Evolutionary conservation across 345 rosid species (phyloP).

Genomic region (Eucalyptus guilfoylei): DNA sequence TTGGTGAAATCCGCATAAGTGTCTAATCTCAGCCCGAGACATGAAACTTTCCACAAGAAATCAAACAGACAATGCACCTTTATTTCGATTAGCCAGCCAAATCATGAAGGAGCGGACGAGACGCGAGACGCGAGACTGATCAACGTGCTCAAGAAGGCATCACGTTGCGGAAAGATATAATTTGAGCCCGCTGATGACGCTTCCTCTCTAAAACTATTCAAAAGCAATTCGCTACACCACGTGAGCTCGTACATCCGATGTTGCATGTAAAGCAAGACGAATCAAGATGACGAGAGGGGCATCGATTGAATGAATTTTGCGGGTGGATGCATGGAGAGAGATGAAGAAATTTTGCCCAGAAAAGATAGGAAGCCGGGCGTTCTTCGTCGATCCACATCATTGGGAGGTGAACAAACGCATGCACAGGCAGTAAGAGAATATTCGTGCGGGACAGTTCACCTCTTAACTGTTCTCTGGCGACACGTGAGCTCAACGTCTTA

Average conservation of each 20-base stretch:
- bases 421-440: background rate
- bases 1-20: background rate
- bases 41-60: background rate
- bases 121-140: background rate
- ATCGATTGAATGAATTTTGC: background rate
- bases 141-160: background rate
- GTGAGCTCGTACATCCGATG: background rate
- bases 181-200: background rate
- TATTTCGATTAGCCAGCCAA: background rate
- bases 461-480: background rate
- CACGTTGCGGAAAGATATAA: background rate
- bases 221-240: background rate
- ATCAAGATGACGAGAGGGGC: background rate
- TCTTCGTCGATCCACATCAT: background rate
- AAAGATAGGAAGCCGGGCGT: background rate
- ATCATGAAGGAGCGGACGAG: background rate
- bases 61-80: background rate
- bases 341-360: background rate
- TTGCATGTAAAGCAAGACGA: background rate
- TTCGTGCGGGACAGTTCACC: background rate
- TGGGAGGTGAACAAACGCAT: background rate
- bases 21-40: background rate
- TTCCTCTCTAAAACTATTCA: background rate
- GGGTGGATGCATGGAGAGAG: background rate
- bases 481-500: background rate